Base-by-base conservation (phyloP, 2,329 filamentous ascomycete genomes). In the Emergomyces africanus region DNA sequence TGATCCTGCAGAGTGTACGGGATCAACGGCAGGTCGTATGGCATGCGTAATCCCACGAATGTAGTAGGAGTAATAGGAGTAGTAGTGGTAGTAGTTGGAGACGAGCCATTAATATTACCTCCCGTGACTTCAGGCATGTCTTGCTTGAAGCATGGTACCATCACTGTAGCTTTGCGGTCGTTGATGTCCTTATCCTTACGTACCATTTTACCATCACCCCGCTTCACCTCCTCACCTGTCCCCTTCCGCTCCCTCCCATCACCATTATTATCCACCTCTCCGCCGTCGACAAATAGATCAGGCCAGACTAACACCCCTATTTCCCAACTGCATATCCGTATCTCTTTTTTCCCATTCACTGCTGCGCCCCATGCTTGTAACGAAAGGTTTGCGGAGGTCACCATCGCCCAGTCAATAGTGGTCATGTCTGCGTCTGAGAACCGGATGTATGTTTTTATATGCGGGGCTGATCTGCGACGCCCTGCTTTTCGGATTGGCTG, bases 381-480 rank as follows among this genome's bases (percentile, higher is more conserved):
- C 1, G 88, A 94, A 2, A 96, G 71, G 65, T 95, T 96, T n/a
- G 90, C 90, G n/a, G 88, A 94, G 0, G 89, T 95, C 1, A 95
- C 70, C 63, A 96, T 78, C 1, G 88, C 89, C 91, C 90, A 96
- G 67, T 94, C 88, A 44, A 95, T 84, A 0, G 63, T 70, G 5
- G 71, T 67, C 68, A 74, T 74, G 1, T 67, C 60, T 4, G 65
- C 41, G 55, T 77, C 69, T 0, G 70, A 64, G 65, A 80, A 90
- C 4, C 88, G 83, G 50, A 91, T 84, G 67, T 94, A 96, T 0
- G 90, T 95, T 71, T 96, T 96, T 69, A 95, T 88, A 65, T 96
- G 90, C 0, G 90, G 90, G 0, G 89, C 89, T 20, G 89, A 90
- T 35, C 83, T 79, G 54, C 82, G 77, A 58, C 88, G 78, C 1